Percentiles rank a stretch among this genome's conserved stretches.
These are phyloP conservation scores for Phytopythium delawarense DNA, from an alignment of 352 stramenopile genomes.

Conservation along the genomic window DNA sequence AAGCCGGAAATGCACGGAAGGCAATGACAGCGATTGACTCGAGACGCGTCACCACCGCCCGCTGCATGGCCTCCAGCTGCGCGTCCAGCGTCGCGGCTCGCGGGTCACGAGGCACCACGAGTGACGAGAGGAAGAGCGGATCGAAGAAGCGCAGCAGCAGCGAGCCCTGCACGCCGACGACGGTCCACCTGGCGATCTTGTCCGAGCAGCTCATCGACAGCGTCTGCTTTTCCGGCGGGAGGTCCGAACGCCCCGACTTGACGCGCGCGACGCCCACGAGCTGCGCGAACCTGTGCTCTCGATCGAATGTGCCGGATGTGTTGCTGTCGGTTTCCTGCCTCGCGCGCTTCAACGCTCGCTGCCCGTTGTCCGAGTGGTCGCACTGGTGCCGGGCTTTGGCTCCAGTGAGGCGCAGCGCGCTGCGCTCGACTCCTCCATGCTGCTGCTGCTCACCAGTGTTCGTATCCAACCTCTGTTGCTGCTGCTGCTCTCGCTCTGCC, in stretches of 20 bases:
- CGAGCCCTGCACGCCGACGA: conserved; percentile 77
- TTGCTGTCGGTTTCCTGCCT: neutral
- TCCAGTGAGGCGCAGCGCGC: conserved; percentile 52
- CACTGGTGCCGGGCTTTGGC: conserved; percentile 26
- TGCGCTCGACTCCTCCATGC: neutral
- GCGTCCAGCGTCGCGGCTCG: conserved; percentile 24
- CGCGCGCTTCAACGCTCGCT: conserved; percentile 10
- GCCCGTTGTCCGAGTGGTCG: neutral
- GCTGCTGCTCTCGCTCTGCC: conserved; percentile 12
- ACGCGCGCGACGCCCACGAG: conserved; percentile 69
- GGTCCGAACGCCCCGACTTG: conserved; percentile 92
- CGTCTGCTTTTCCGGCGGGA: conserved; percentile 81
- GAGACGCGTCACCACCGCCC: conserved; percentile 37
- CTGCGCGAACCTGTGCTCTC: conserved; percentile 31
- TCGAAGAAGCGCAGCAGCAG: conserved; percentile 67
- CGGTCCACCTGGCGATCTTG: conserved; percentile 89
- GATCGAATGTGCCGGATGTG: neutral
- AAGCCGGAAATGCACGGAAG: neutral
- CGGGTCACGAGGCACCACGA: conserved; percentile 46
- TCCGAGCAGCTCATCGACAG: conserved; percentile 93
- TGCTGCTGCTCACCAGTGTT: neutral
- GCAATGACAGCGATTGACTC: neutral
- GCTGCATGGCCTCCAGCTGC: conserved; percentile 41
- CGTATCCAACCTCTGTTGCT: neutral
- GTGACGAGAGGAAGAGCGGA: conserved; percentile 39